Base-by-base conservation (phyloP, 2,329 filamentous ascomycete genomes). In the Fusarium compactum region DNA sequence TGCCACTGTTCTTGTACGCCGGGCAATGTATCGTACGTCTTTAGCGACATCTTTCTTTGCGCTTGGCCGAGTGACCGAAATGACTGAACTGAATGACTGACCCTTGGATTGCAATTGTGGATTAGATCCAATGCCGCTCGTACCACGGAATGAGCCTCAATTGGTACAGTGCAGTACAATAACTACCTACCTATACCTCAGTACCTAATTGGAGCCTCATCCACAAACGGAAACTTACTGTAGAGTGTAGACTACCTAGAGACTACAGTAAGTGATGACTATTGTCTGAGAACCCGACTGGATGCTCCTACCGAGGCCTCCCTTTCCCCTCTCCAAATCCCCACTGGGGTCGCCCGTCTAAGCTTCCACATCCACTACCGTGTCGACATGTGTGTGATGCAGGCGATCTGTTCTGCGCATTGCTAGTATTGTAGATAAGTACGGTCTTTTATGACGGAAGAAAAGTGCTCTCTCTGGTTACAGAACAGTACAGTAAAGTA, bases 331-430 rank as follows among this genome's bases (percentile, higher is more conserved):
- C 56, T 59, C 58, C 48, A 45, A 48, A 69, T 69, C 67, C 55
- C 68, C 68, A 71, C 68, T 67, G 54, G 51, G 58, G 66, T 61
- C 53, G 55, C 48, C 55, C 44, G 58, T 72, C 66, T 72, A 65
- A 72, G 69, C 69, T 67, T 72, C 69, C 65, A 71, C 63, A 32
- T 70, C 66, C 66, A 67, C 69, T 72, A 58, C 69, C 56, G 66
- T 67, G 47, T 65, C 58, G 66, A 72, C 61, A 63, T 70, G 66
- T 70, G 69, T 69, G 69, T 70, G 66, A 58, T 60, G 58, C 52
- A 61, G 58, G 59, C 50, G 54, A 63, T 43, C 16, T 22, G 18
- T 47, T 48, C n/a, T 48, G 30, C 50, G 32, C 50, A 52, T 27
- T 41, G 30, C 50, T 22, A 41, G 40, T 40, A 32, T 52, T 38